These are phyloP conservation scores for Arachis monticola DNA, from an alignment of 331 rosid genomes.

Conservation along the genomic window DNA sequence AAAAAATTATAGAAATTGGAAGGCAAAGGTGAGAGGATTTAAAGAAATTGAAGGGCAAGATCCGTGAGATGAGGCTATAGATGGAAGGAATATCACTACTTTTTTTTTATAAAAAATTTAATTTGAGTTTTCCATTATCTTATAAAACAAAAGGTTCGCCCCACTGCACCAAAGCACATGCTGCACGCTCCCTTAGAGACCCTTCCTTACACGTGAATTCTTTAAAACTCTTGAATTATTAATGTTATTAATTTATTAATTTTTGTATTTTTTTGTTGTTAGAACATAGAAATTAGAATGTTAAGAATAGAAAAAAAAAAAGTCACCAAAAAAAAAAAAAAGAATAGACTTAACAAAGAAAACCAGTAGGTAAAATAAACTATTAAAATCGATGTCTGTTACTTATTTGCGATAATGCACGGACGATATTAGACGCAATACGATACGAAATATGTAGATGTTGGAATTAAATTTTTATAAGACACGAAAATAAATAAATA, in stretches of 20 bases:
- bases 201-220: conserved; percentile 67
- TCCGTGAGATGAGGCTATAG: conserved; percentile 87
- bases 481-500: no score
- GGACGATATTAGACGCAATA: no score
- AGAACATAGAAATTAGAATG: neutral
- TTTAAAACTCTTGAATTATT: conserved; percentile 21
- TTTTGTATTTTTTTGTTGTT: neutral
- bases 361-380: no score
- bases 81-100: conserved; percentile 60
- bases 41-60: conserved; percentile 59
- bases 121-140: no score
- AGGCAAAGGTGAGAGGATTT: neutral
- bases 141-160: conserved; percentile 53
- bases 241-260: neutral
- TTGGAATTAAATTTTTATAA: no score
- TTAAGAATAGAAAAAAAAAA: no score
- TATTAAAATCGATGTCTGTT: no score
- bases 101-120: neutral
- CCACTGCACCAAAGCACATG: conserved; percentile 85
- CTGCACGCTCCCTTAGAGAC: conserved; percentile 62
- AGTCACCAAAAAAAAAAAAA: no score
- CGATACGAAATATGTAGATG: no score
- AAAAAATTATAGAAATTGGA: conserved; percentile 20
- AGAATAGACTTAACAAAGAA: no score
- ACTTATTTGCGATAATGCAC: no score